A percentile compares a stretch with the other conserved stretches of the same genome.
Conservation (phyloP, 2,329 filamentous ascomycete species). For the Pseudogymnoascus sp. region DNA sequence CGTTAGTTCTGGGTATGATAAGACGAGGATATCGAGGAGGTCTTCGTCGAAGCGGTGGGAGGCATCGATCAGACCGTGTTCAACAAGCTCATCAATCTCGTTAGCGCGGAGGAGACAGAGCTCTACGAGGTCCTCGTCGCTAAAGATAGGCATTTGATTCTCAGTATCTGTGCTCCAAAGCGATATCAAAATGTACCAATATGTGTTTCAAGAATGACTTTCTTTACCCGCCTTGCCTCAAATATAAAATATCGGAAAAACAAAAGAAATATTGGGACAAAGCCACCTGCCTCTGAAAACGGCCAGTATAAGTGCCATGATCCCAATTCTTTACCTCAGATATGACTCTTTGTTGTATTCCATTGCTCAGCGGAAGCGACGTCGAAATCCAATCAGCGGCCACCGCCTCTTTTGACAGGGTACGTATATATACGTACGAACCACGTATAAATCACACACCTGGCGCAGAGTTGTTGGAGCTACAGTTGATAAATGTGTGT, state of each 20-base stretch:
- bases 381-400: background rate
- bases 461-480: background rate
- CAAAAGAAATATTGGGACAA: background rate
- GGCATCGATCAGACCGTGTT: slow-evolving; percentile 10
- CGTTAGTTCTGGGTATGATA: slow-evolving; percentile 16
- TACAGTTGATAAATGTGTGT: background rate
- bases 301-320: background rate
- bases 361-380: background rate
- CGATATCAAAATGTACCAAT: background rate
- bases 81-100: slow-evolving; percentile 16
- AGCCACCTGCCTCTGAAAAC: background rate
- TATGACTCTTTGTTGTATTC: background rate
- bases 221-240: background rate
- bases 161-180: background rate
- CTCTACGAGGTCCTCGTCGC: slow-evolving; percentile 16
- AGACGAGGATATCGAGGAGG: slow-evolving; percentile 11
- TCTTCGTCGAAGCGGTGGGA: slow-evolving; percentile 13
- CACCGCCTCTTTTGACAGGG: background rate
- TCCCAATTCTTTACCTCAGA: background rate
- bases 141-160: slow-evolving; percentile 11
- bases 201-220: background rate
- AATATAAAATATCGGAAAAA: background rate
- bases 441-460: background rate
- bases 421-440: background rate
- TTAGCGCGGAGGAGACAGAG: slow-evolving; percentile 16